A percentile compares a stretch with the other conserved stretches of the same genome.
These are phyloP conservation scores for Cochlearia excelsa DNA, from an alignment of 345 rosid species.

Conservation along the genomic window DNA sequence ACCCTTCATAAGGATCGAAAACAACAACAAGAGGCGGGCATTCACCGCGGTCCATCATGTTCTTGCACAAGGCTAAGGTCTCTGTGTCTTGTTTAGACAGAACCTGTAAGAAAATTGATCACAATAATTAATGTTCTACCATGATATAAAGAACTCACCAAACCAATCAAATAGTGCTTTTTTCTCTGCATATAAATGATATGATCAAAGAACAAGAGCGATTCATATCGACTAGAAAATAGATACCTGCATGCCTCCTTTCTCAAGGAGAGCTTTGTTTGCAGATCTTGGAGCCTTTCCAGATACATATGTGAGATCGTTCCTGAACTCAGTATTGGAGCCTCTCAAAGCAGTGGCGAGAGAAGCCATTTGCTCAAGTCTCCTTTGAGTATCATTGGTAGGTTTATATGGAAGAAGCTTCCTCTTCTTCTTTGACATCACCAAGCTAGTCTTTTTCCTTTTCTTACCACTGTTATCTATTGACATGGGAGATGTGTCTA, in stretches of 20 bases:
- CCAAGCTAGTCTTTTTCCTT: conserved; percentile 50
- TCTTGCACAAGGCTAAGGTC: conserved; percentile 69
- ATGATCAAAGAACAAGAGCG: no score
- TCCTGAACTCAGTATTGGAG: conserved; percentile 58
- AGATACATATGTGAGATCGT: conserved; percentile 63
- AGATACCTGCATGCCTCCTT: conserved; percentile 89
- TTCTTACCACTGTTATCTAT: conserved; percentile 43
- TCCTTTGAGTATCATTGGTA: conserved; percentile 54
- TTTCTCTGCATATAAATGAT: no score
- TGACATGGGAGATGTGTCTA: conserved; percentile 21
- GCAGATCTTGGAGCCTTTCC: conserved; percentile 69
- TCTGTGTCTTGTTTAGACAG: conserved; percentile 69
- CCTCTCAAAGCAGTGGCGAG: conserved; percentile 80
- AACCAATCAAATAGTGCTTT: neutral
- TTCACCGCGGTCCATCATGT: conserved; percentile 75
- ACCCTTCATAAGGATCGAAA: conserved; percentile 88
- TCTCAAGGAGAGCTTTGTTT: conserved; percentile 63
- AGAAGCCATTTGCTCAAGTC: conserved; percentile 84
- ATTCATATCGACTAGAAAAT: no score
- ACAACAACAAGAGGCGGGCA: conserved; percentile 87
- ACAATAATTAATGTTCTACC: neutral
- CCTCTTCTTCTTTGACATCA: conserved; percentile 73
- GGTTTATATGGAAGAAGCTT: conserved; percentile 65
- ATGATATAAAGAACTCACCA: no score
- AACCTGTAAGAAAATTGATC: conserved; percentile 43